Percentiles rank a stretch among this genome's conserved stretches.
Conservation (phyloP, 2,329 filamentous ascomycete species). For the Pseudogymnoascus sp. region DNA sequence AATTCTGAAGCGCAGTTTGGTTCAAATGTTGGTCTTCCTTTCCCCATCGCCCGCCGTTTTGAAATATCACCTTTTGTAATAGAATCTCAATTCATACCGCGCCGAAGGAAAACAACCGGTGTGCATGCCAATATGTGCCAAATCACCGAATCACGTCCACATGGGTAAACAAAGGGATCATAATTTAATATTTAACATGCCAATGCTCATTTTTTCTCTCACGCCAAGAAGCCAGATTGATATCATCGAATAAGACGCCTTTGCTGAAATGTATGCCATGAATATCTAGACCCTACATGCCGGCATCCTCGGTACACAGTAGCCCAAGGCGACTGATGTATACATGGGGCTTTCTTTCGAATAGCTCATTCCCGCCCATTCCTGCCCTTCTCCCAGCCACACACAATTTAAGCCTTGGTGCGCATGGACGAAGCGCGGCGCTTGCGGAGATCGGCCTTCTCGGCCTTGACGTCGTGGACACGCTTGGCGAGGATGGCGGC, state of each 20-base stretch:
- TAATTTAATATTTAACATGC: slow-evolving; percentile 8
- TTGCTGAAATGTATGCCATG: slow-evolving; percentile 9
- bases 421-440: slow-evolving; percentile 90
- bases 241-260: slow-evolving; percentile 7
- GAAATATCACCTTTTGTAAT: too few species aligned
- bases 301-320: background rate
- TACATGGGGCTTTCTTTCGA: slow-evolving; percentile 4
- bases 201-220: slow-evolving; percentile 6
- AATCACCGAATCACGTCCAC: background rate
- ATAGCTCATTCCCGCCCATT: slow-evolving; percentile 41
- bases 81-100: too few species aligned
- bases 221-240: slow-evolving; percentile 4
- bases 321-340: background rate
- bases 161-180: slow-evolving; percentile 5
- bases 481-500: slow-evolving; percentile 93
- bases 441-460: slow-evolving; percentile 92
- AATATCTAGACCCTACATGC: slow-evolving; percentile 9
- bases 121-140: background rate
- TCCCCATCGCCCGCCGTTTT: too few species aligned
- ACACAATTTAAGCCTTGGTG: slow-evolving; percentile 38
- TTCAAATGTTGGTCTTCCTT: too few species aligned
- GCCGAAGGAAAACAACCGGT: background rate
- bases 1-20: too few species aligned
- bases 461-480: slow-evolving; percentile 89
- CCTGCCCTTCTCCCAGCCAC: slow-evolving; percentile 31